These are phyloP conservation scores for Lepidium didymum DNA, from an alignment of 345 rosid species.

Conservation along the genomic window DNA sequence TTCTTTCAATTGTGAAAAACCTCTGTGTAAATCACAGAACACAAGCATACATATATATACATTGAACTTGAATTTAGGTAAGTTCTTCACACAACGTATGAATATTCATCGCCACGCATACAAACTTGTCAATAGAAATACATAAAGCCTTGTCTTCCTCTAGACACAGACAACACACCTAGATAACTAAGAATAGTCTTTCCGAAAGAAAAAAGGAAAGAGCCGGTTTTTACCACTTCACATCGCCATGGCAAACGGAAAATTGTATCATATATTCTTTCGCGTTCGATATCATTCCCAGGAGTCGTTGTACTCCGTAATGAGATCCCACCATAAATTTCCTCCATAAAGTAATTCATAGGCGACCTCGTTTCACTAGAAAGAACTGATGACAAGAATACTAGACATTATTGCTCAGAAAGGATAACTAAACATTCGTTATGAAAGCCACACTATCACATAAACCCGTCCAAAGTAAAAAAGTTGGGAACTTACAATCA, in stretches of 20 bases:
- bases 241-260: constrained; percentile 99
- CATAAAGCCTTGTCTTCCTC: neutral
- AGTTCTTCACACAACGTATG: neutral
- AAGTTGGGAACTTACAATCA: constrained; percentile 44
- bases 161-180: neutral
- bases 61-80: neutral
- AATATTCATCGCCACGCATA: neutral
- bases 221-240: constrained; percentile 65
- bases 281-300: constrained; percentile 79
- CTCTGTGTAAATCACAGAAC: neutral
- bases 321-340: constrained; percentile 65
- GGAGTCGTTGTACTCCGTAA: constrained; percentile 64
- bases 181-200: neutral
- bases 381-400: constrained; percentile 32
- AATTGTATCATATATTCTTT: constrained; percentile 91
- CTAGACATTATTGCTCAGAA: neutral
- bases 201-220: neutral
- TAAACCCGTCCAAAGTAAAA: neutral
- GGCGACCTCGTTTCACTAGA: constrained; percentile 66
- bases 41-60: neutral
- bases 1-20: constrained; percentile 19
- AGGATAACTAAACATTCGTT: neutral
- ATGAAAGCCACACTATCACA: neutral
- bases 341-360: constrained; percentile 65
- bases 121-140: neutral